Percentiles rank a stretch among this genome's conserved stretches.
Evolutionary conservation across 139 green algal species (phyloP).

Genomic region (Tetraselmis chui): DNA sequence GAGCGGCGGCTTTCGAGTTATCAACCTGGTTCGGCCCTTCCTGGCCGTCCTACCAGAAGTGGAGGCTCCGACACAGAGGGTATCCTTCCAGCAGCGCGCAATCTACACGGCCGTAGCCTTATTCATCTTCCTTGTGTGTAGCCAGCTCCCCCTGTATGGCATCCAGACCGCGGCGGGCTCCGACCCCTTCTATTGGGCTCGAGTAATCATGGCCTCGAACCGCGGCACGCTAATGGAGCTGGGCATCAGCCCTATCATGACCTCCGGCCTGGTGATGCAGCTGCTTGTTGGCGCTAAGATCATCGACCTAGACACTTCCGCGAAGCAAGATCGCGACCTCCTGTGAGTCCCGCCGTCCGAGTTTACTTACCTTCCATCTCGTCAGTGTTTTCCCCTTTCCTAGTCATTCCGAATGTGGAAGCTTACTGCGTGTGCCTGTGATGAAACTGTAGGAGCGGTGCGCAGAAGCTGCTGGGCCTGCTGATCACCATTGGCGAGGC

Average conservation of each 20-base stretch:
- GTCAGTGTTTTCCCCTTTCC: too few species aligned
- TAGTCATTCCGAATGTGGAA: background rate
- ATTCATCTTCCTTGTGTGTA: conserved; percentile 98
- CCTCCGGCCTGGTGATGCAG: conserved; percentile 94
- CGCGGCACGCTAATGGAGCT: conserved; percentile 97
- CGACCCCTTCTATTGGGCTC: conserved; percentile 97
- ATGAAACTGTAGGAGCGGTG: conserved; percentile 59
- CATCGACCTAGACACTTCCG: conserved; percentile 95
- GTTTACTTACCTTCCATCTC: too few species aligned
- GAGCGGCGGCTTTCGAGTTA: conserved; percentile 34
- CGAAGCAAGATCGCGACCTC: conserved; percentile 92
- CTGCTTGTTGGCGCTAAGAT: conserved; percentile 94
- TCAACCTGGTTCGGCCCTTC: conserved; percentile 86
- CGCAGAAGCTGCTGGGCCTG: conserved; percentile 94
- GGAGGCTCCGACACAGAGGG: conserved; percentile 43
- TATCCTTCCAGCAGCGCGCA: conserved; percentile 80
- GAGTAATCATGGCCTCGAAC: conserved; percentile 96
- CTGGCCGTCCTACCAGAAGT: conserved; percentile 83
- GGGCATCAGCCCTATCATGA: conserved; percentile 95
- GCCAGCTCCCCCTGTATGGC: conserved; percentile 95
- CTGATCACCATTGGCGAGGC: conserved; percentile 98
- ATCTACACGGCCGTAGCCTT: conserved; percentile 90
- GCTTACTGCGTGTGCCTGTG: background rate
- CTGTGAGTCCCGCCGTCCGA: too few species aligned
- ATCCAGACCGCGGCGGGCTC: conserved; percentile 75